Conservation (phyloP, 2,329 filamentous ascomycete species). For the Epichloe baconii region DNA sequence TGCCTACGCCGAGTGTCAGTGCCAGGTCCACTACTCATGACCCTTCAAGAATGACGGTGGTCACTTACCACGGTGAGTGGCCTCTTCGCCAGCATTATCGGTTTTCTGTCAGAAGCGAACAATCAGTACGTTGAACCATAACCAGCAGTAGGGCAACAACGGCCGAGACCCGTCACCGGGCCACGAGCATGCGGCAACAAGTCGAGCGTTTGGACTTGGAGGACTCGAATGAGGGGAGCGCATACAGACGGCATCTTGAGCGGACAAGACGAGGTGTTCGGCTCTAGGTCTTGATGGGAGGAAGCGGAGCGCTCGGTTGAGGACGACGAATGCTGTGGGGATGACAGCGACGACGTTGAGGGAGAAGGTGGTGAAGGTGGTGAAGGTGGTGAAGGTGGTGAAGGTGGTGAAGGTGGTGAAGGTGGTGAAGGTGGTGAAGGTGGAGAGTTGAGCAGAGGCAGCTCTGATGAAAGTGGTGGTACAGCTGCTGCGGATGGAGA, state of each 20-base stretch:
- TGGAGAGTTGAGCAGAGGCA: conserved; percentile 30
- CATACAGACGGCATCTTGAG: conserved; percentile 45
- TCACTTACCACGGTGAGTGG: conserved; percentile 25
- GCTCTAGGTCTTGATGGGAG: conserved; percentile 13
- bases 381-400: conserved; percentile 18
- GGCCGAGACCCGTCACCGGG: conserved; percentile 8
- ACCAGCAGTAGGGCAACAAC: conserved; percentile 8
- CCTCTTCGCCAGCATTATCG: conserved; percentile 25
- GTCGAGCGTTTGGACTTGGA: conserved; percentile 1
- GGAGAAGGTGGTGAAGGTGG: conserved; percentile 11
- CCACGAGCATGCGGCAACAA: conserved; percentile 5
- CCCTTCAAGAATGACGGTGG: not conserved
- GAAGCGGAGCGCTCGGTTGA: conserved; percentile 14
- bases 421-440: conserved; percentile 19
- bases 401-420: conserved; percentile 12
- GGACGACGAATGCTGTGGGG: conserved; percentile 13
- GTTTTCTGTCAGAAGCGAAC: conserved; percentile 16
- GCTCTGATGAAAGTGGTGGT: conserved; percentile 13
- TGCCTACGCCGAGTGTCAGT: conserved; percentile 29
- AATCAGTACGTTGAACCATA: conserved; percentile 11
- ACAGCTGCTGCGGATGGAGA: conserved; percentile 8
- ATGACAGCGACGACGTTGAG: conserved; percentile 19
- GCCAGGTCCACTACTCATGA: conserved; percentile 10
- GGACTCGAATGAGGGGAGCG: conserved; percentile 7
- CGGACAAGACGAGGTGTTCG: conserved; percentile 17